Evolutionary conservation across 1,284 basidiomycete species (phyloP).

Genomic region (Cutaneotrichosporon sp.): DNA sequence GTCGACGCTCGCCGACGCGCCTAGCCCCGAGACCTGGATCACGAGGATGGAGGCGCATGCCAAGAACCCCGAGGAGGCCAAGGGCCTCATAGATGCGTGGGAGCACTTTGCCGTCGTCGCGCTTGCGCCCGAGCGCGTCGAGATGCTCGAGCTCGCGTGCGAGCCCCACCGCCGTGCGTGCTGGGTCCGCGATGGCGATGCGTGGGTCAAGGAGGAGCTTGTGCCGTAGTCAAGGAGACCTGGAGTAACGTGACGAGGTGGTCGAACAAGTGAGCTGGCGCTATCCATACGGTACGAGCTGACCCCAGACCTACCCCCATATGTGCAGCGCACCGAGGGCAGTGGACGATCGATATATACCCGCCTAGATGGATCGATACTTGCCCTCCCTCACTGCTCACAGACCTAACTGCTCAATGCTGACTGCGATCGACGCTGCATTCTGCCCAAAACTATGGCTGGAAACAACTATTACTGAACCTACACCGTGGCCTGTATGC

Average conservation of each 20-base stretch:
- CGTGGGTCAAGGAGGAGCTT: constrained; percentile 41
- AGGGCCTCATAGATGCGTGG: constrained; percentile 37
- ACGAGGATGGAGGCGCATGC: not conserved
- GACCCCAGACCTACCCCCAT: no score
- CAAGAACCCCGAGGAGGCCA: constrained; percentile 25
- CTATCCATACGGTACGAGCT: no score
- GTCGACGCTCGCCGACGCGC: constrained; percentile 33
- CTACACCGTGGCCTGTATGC: not conserved
- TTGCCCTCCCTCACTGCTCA: not conserved
- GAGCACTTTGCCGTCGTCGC: constrained; percentile 48
- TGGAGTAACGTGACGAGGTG: no score
- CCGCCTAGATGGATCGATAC: not conserved
- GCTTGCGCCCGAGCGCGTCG: constrained; percentile 39
- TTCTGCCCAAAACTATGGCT: not conserved
- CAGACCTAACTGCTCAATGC: no score
- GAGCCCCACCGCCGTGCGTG: constrained; percentile 44
- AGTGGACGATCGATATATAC: not conserved
- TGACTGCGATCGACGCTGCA: not conserved
- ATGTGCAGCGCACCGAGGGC: no score
- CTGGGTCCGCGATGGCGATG: constrained; percentile 31
- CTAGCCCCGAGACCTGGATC: not conserved
- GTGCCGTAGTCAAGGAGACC: constrained; percentile 27
- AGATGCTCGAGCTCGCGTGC: constrained; percentile 48
- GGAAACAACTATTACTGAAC: not conserved
- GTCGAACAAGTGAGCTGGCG: no score